phyloP scores from a whole-genome alignment of 1,284 basidiomycete species.

The Irpex lacteus region DNA sequence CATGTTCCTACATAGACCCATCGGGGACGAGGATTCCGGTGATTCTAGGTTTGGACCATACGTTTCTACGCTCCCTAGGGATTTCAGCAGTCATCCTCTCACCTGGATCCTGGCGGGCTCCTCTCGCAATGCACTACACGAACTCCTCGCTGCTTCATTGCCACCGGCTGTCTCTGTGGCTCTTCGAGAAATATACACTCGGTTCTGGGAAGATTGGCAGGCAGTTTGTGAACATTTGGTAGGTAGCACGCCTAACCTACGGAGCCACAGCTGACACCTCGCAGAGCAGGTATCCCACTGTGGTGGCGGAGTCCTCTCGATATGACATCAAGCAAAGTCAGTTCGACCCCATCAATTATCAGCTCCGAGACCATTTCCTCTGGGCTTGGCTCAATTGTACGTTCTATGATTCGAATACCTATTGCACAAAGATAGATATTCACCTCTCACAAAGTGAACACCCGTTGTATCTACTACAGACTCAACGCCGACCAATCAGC shows the following conservation, averaged over 20 bases:
- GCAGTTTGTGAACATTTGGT: conserved; percentile 50
- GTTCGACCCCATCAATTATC: conserved; percentile 5
- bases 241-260: conserved; percentile 17
- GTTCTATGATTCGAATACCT: conserved; percentile 12
- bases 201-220: conserved; percentile 63
- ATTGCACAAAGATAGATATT: conserved; percentile 12
- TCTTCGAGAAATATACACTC: conserved; percentile 44
- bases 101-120: conserved; percentile 52
- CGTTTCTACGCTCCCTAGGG: conserved; percentile 66
- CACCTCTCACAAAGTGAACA: conserved; percentile 65
- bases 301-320: conserved; percentile 17
- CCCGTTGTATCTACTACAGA: conserved; percentile 78
- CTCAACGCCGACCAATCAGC: conserved; percentile 52
- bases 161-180: conserved; percentile 49
- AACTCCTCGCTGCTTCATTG: conserved; percentile 38
- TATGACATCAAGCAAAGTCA: conserved; percentile 2
- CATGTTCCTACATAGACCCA: conserved; percentile 37
- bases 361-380: conserved; percentile 43
- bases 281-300: conserved; percentile 11
- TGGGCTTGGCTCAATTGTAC: conserved; percentile 89
- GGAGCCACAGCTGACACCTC: conserved; percentile 1
- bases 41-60: conserved; percentile 74
- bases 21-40: conserved; percentile 33
- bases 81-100: conserved; percentile 75
- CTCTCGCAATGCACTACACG: conserved; percentile 16